Conservation (phyloP, 164 flowering plant genomes). For the Piper betle region DNA sequence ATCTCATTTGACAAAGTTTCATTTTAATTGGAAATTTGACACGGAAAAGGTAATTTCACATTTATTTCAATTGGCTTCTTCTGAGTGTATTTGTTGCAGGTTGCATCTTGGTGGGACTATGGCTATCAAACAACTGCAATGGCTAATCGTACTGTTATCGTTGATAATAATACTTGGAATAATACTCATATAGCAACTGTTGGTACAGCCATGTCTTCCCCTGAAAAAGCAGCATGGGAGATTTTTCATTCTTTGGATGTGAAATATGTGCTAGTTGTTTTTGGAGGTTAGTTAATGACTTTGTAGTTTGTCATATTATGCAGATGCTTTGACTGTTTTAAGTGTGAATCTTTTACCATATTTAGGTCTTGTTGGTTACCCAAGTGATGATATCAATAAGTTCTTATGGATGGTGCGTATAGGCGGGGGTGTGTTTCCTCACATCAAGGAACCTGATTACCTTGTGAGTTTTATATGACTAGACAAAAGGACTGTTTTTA, state of each 20-base stretch:
- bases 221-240: constrained; percentile 98
- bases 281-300: constrained; percentile 62
- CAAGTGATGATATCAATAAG: constrained; percentile 97
- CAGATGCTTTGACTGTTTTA: background rate
- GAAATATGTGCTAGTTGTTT: constrained; percentile 98
- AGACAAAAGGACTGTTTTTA: background rate
- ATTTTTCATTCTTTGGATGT: constrained; percentile 93
- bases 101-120: constrained; percentile 99
- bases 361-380: constrained; percentile 95
- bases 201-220: constrained; percentile 99
- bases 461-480: constrained; percentile 36
- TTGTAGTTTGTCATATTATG: background rate
- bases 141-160: constrained; percentile 97
- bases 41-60: no score
- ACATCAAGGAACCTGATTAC: constrained; percentile 96
- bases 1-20: no score
- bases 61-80: background rate
- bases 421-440: constrained; percentile 98
- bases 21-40: no score
- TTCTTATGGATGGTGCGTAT: constrained; percentile 99
- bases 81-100: constrained; percentile 33
- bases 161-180: constrained; percentile 98
- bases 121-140: constrained; percentile 99
- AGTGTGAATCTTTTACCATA: background rate
- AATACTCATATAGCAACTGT: constrained; percentile 99